Conservation (phyloP, 345 rosid species). For the Linum trigynum region DNA sequence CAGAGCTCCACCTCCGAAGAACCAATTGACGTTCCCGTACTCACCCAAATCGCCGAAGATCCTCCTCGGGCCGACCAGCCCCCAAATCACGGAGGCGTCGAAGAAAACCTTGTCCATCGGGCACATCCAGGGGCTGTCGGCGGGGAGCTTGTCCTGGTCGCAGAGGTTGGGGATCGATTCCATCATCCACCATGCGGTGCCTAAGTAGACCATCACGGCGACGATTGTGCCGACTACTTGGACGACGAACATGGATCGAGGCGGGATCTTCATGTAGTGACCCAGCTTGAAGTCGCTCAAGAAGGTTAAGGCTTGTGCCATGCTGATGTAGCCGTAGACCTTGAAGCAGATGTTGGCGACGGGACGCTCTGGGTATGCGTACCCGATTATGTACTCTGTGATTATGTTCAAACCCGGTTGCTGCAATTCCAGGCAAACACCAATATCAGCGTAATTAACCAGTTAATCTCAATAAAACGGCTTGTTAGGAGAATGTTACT, state of each 20-base stretch:
- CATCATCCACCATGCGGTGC: slow-evolving; percentile 90
- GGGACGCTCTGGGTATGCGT: slow-evolving; percentile 64
- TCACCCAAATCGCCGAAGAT: slow-evolving; percentile 67
- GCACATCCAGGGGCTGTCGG: slow-evolving; percentile 67
- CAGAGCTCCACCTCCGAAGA: slow-evolving; percentile 54
- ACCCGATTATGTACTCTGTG: slow-evolving; percentile 71
- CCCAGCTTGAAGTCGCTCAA: slow-evolving; percentile 70
- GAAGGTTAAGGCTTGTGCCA: slow-evolving; percentile 65
- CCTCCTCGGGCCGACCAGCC: slow-evolving; percentile 71
- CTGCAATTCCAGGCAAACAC: no score
- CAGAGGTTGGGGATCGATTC: slow-evolving; percentile 55
- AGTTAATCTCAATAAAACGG: no score
- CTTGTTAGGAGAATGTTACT: no score
- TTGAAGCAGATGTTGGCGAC: slow-evolving; percentile 94
- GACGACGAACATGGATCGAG: slow-evolving; percentile 73
- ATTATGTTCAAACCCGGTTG: slow-evolving; percentile 68
- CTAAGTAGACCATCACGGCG: slow-evolving; percentile 39
- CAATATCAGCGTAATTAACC: no score
- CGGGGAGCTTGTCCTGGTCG: slow-evolving; percentile 38
- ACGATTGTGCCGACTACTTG: slow-evolving; percentile 68
- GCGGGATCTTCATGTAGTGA: slow-evolving; percentile 93
- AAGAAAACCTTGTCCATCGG: slow-evolving; percentile 59
- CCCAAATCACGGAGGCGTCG: slow-evolving; percentile 81
- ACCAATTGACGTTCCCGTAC: slow-evolving; percentile 55
- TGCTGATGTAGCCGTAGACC: slow-evolving; percentile 79